Percentiles rank a stretch among this genome's conserved stretches.
These are phyloP conservation scores for Nectriaceae sp. DNA, from an alignment of 2,329 filamentous ascomycete genomes.

Conservation along the genomic window DNA sequence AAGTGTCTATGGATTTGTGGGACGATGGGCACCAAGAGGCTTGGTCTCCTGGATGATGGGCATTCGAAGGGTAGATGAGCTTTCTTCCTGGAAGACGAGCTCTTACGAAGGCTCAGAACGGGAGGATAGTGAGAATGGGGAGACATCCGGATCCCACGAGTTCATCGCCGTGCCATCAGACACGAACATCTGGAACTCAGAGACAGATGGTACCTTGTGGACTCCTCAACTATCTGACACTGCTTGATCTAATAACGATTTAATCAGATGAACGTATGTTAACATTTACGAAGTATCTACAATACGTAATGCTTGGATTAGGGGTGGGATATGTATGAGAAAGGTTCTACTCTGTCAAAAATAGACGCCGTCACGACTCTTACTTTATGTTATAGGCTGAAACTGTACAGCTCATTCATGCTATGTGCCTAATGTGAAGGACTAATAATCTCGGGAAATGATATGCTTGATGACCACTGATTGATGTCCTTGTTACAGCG, in stretches of 20 bases:
- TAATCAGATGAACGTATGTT: slow-evolving; percentile 6
- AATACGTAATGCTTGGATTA: slow-evolving; percentile 17
- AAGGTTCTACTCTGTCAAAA: slow-evolving; percentile 23
- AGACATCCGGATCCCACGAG: slow-evolving; percentile 40
- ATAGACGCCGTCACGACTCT: slow-evolving; percentile 35
- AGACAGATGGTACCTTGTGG: slow-evolving; percentile 49
- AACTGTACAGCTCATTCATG: slow-evolving; percentile 2
- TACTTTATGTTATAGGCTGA: neutral
- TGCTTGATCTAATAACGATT: slow-evolving; percentile 13
- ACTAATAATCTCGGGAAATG: no score
- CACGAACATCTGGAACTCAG: slow-evolving; percentile 43
- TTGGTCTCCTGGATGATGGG: slow-evolving; percentile 96
- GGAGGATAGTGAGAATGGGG: slow-evolving; percentile 38
- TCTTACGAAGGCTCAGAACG: slow-evolving; percentile 39
- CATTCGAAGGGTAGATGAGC: slow-evolving; percentile 62
- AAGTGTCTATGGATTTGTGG: slow-evolving; percentile 81
- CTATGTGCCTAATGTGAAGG: slow-evolving; percentile 4
- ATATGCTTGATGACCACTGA: no score
- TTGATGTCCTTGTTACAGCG: no score
- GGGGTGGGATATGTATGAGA: slow-evolving; percentile 24
- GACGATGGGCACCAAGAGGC: slow-evolving; percentile 73
- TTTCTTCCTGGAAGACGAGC: slow-evolving; percentile 54
- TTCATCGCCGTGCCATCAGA: slow-evolving; percentile 53
- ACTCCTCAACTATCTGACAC: slow-evolving; percentile 29
- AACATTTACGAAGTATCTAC: slow-evolving; percentile 18